Evolutionary conservation across 441 rosid genomes (phyloP).

Genomic region (Syzygium malaccense): DNA sequence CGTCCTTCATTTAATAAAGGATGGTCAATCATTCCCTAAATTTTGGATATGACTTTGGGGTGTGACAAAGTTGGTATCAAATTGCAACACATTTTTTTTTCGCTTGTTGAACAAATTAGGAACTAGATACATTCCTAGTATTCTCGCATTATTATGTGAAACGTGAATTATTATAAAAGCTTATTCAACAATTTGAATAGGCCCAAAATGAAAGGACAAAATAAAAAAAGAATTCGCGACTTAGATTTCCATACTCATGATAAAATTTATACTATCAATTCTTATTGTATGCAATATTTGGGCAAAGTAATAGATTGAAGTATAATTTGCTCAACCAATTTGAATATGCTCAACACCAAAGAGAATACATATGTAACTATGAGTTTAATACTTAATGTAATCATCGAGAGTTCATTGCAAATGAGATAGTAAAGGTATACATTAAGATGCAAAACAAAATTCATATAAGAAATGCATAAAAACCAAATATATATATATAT

Average conservation of each 20-base stretch:
- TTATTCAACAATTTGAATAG: background rate
- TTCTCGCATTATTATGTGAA: background rate
- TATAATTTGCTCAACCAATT: background rate
- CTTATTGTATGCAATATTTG: background rate
- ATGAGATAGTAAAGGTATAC: background rate
- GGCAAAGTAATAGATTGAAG: background rate
- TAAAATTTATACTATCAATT: background rate
- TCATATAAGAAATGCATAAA: background rate
- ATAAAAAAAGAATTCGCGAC: background rate
- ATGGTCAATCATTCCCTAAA: background rate
- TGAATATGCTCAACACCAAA: background rate
- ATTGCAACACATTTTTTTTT: background rate
- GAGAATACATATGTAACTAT: background rate
- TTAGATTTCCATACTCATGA: background rate
- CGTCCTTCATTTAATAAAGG: background rate
- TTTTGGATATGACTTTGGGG: background rate
- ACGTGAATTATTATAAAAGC: background rate
- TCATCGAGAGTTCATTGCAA: background rate
- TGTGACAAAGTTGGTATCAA: background rate
- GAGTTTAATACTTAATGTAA: background rate
- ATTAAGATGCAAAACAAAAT: background rate
- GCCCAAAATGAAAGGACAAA: background rate
- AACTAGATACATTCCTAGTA: background rate
- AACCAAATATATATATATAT: background rate
- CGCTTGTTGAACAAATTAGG: background rate